Evolutionary conservation across 495 filamentous ascomycete species (phyloP).

Genomic region (Penicillium antarcticum): DNA sequence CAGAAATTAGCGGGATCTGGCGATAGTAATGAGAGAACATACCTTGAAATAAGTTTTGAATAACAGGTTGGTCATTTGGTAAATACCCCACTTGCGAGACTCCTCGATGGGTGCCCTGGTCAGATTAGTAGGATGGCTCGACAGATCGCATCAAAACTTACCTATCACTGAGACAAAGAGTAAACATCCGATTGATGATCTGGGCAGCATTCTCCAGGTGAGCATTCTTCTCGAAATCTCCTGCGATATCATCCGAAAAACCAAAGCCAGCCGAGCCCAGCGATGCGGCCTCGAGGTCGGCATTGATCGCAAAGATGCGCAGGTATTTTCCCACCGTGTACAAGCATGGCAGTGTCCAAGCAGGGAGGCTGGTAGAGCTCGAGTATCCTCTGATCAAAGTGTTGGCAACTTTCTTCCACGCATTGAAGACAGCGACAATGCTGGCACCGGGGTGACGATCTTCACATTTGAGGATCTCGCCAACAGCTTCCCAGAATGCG

Average conservation of each 20-base stretch:
- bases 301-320: slow-evolving; percentile 81
- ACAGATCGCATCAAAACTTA: slow-evolving; percentile 38
- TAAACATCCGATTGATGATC: slow-evolving; percentile 84
- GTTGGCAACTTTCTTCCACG: slow-evolving; percentile 78
- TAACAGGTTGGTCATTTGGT: slow-evolving; percentile 84
- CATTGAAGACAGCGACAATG: slow-evolving; percentile 73
- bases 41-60: slow-evolving; percentile 98
- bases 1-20: slow-evolving; percentile 2
- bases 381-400: slow-evolving; percentile 71
- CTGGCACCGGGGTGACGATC: slow-evolving; percentile 45
- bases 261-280: slow-evolving; percentile 35
- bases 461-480: slow-evolving; percentile 60
- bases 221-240: slow-evolving; percentile 67
- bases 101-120: slow-evolving; percentile 78
- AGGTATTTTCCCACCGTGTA: slow-evolving; percentile 82
- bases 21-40: not conserved
- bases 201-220: slow-evolving; percentile 87
- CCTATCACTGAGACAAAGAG: slow-evolving; percentile 84
- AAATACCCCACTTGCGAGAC: slow-evolving; percentile 95
- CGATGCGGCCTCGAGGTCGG: slow-evolving; percentile 57
- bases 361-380: slow-evolving; percentile 58
- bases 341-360: slow-evolving; percentile 86
- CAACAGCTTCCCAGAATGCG: slow-evolving; percentile 77
- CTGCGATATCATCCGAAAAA: slow-evolving; percentile 74
- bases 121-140: slow-evolving; percentile 17